These are phyloP conservation scores for Globisporangium alternatum DNA, from an alignment of 352 stramenopile species.

Conservation along the genomic window DNA sequence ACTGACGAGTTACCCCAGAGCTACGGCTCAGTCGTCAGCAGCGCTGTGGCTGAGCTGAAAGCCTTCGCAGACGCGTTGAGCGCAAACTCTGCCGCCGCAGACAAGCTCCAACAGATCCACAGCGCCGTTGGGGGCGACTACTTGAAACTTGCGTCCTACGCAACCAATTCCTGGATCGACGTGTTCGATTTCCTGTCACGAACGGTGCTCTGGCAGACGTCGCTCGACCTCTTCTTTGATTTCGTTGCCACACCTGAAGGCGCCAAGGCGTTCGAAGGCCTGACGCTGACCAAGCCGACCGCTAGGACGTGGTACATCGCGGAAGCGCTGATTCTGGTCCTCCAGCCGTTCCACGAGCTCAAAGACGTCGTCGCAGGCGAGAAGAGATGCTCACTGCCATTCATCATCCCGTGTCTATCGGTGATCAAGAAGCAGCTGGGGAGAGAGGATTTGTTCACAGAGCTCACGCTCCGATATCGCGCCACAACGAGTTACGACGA, in stretches of 20 bases:
- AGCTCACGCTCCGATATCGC: conserved; percentile 18
- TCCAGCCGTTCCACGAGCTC: conserved; percentile 42
- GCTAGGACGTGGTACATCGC: conserved; percentile 29
- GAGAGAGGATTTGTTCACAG: conserved; percentile 26
- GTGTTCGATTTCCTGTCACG: conserved; percentile 23
- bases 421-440: conserved; percentile 34
- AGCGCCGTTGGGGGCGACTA: conserved; percentile 3
- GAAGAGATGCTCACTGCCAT: conserved; percentile 31
- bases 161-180: conserved; percentile 20
- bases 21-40: neutral
- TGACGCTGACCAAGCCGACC: conserved; percentile 13
- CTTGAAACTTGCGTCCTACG: neutral
- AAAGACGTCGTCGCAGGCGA: conserved; percentile 33
- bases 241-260: conserved; percentile 9
- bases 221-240: conserved; percentile 21
- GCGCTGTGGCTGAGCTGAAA: conserved; percentile 2
- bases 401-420: conserved; percentile 34
- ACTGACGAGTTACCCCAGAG: neutral
- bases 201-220: conserved; percentile 20
- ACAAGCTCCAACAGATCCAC: conserved; percentile 15
- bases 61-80: conserved; percentile 6
- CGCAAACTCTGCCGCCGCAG: neutral
- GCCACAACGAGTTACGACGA: neutral
- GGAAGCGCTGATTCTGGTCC: conserved; percentile 37
- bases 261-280: neutral